Evolutionary conservation across 768 basidiomycete genomes (phyloP).

Genomic region (Termitomyces sp.): DNA sequence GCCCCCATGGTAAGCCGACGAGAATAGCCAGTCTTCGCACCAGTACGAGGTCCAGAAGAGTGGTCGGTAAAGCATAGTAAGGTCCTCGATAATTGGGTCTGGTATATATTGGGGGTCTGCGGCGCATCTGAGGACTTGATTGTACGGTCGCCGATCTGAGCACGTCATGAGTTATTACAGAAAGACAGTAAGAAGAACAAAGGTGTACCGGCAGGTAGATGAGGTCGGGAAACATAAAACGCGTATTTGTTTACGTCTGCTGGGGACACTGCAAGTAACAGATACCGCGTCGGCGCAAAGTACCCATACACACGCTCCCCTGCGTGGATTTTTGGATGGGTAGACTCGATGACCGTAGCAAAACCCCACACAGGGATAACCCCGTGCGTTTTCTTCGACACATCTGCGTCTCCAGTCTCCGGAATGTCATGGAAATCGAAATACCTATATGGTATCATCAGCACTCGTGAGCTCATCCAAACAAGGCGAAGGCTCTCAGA

Average conservation of each 20-base stretch:
- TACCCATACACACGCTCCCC: slow-evolving; percentile 66
- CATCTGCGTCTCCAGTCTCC: slow-evolving; percentile 23
- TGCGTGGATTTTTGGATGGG: slow-evolving; percentile 36
- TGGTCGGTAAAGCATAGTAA: slow-evolving; percentile 67
- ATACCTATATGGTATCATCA: slow-evolving; percentile 34
- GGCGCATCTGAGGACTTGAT: slow-evolving; percentile 57
- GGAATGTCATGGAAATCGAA: slow-evolving; percentile 61
- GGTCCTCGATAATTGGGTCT: slow-evolving; percentile 44
- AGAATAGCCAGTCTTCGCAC: slow-evolving; percentile 66
- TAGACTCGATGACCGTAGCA: slow-evolving; percentile 47
- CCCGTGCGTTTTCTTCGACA: slow-evolving; percentile 48
- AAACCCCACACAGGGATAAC: slow-evolving; percentile 73
- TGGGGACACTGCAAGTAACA: slow-evolving; percentile 46
- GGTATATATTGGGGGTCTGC: slow-evolving; percentile 49
- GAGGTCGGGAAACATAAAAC: slow-evolving; percentile 55
- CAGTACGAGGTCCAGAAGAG: slow-evolving; percentile 74
- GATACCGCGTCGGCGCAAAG: slow-evolving; percentile 52
- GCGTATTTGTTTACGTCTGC: slow-evolving; percentile 45
- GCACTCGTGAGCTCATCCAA: not conserved
- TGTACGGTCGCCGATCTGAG: slow-evolving; percentile 60
- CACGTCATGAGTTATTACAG: not conserved
- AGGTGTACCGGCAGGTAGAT: slow-evolving; percentile 50
- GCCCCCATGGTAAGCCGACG: slow-evolving; percentile 42
- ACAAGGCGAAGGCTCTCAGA: not conserved
- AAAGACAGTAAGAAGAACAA: not conserved